Conservation (phyloP, 2,329 filamentous ascomycete genomes). For the Ceratocystis destructans region DNA sequence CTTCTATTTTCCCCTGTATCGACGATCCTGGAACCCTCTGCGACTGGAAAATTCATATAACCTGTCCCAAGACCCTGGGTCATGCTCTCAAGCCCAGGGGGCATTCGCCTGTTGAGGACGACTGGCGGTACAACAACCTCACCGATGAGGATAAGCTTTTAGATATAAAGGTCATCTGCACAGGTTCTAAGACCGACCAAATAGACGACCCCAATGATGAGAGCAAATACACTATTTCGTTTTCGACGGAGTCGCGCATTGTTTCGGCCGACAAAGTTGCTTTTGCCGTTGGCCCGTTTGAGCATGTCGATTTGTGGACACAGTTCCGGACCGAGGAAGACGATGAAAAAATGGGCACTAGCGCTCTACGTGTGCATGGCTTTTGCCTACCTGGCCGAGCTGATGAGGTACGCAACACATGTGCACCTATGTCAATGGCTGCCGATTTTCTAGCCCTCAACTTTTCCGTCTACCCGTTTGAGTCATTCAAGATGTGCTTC, state of each 20-base stretch:
- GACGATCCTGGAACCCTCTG: slow-evolving; percentile 72
- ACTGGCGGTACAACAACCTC: slow-evolving; percentile 27
- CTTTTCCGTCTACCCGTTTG: slow-evolving; percentile 82
- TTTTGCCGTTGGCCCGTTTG: slow-evolving; percentile 88
- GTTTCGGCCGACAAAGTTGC: slow-evolving; percentile 81
- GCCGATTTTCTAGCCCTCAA: slow-evolving; percentile 84
- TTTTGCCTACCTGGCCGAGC: slow-evolving; percentile 78
- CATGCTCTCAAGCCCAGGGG: slow-evolving; percentile 44
- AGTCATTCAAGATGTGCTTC: slow-evolving; percentile 85
- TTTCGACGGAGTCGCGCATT: slow-evolving; percentile 53
- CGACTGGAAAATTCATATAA: slow-evolving; percentile 79
- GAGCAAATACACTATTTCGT: slow-evolving; percentile 76
- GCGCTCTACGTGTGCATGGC: slow-evolving; percentile 75
- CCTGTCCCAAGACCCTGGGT: slow-evolving; percentile 71
- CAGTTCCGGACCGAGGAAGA: slow-evolving; percentile 83
- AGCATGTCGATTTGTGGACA: slow-evolving; percentile 72
- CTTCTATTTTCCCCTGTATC: slow-evolving; percentile 82
- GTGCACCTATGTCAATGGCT: slow-evolving; percentile 67
- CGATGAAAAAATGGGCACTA: slow-evolving; percentile 77
- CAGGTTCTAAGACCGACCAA: slow-evolving; percentile 78
- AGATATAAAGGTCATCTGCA: slow-evolving; percentile 83
- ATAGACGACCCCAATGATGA: slow-evolving; percentile 61
- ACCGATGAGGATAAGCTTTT: slow-evolving; percentile 71
- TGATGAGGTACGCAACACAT: slow-evolving; percentile 75
- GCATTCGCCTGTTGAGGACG: slow-evolving; percentile 25